phyloP scores from a whole-genome alignment of 2,329 filamentous ascomycete species.

The Aspergillus caelatus region DNA sequence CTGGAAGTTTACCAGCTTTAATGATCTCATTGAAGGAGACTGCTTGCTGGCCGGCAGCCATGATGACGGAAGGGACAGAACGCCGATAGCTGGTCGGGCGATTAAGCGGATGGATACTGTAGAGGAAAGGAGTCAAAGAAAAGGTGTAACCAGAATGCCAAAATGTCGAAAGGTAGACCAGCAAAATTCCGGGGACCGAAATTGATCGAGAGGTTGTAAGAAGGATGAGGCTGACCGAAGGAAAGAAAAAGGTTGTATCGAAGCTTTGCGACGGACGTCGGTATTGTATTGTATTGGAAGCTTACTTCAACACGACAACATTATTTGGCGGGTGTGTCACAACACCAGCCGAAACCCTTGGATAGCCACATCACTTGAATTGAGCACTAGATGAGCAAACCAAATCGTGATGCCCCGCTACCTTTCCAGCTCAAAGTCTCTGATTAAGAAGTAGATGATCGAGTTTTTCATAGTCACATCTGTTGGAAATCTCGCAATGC shows the following conservation, averaged over 20 bases:
- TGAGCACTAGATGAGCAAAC: background rate
- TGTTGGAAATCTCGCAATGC: background rate
- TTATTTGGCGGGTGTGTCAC: too few species aligned
- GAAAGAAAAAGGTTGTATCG: background rate
- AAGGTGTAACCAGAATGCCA: background rate
- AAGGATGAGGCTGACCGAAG: background rate
- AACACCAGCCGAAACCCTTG: background rate
- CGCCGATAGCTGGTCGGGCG: background rate
- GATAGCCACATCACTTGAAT: background rate
- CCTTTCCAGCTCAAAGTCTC: background rate
- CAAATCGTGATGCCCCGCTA: background rate
- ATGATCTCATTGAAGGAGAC: conserved; percentile 56
- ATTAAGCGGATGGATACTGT: background rate
- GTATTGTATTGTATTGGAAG: conserved; percentile 1
- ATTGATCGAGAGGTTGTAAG: background rate
- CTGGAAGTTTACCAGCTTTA: conserved; percentile 47
- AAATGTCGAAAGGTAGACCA: background rate
- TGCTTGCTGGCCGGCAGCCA: conserved; percentile 41
- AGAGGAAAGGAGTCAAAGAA: background rate
- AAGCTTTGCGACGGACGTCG: background rate
- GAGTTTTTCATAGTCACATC: background rate
- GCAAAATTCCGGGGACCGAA: background rate
- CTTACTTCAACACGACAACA: background rate
- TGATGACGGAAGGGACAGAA: conserved; percentile 21
- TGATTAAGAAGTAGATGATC: background rate